These are phyloP conservation scores for Cynara cardunculus DNA, from an alignment of 129 eudicot species.

Conservation along the genomic window DNA sequence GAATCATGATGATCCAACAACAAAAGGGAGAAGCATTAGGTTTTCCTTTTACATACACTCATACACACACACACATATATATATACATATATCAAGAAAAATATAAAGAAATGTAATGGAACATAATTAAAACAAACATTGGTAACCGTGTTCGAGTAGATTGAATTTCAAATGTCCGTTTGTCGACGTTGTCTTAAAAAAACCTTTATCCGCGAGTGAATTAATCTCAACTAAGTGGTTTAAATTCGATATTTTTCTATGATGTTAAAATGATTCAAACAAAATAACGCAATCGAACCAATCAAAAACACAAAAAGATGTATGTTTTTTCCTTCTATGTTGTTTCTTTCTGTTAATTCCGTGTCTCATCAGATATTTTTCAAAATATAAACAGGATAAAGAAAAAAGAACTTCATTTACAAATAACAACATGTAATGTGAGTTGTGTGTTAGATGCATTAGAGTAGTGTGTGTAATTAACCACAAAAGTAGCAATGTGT, in stretches of 20 bases:
- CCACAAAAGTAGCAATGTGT: not conserved
- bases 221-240: not conserved
- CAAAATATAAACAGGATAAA: too few species aligned
- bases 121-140: too few species aligned
- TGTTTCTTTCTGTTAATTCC: not conserved
- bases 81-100: too few species aligned
- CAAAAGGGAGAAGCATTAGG: slow-evolving; percentile 9
- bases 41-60: not conserved
- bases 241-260: not conserved
- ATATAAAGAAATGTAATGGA: not conserved
- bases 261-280: not conserved
- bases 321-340: not conserved
- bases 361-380: not conserved
- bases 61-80: not conserved
- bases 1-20: slow-evolving; percentile 18
- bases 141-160: not conserved
- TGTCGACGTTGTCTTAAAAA: not conserved
- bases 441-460: not conserved
- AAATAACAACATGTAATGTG: too few species aligned
- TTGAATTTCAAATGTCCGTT: not conserved
- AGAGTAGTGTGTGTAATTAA: not conserved
- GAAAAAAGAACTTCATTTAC: too few species aligned
- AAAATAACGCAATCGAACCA: not conserved
- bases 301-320: too few species aligned
- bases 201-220: not conserved